Base-by-base conservation (phyloP, 2,329 filamentous ascomycete species). In the Scolecobasidium constrictum region DNA sequence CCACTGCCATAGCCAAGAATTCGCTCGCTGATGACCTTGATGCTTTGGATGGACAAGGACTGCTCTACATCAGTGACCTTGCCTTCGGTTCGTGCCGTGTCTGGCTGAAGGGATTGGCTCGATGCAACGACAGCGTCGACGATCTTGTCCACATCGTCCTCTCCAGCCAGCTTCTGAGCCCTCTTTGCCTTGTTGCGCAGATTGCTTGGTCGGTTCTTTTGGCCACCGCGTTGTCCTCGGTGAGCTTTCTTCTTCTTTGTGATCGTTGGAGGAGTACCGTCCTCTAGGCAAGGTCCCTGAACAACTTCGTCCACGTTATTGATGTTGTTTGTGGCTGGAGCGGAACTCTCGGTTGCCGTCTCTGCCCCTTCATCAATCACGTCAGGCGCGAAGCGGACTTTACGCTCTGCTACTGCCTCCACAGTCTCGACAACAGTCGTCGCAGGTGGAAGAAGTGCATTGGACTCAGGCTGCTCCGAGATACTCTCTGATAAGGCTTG, bases 1-100 rank as follows among this genome's bases (percentile, higher is more conserved):
- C 95, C 94, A 60, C 90, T 96, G 43, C 92, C 92, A 46, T 86
- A 73, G 2, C 78, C 78, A 31, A 81, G 66, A 15, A 79, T 69
- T 21, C 66, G 68, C 9, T 41, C 72, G 18, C 73, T 77, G 49
- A 73, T 67, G 21, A 81, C 76, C 42, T 68, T 69, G 18, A 80
- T 62, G 47, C 73, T 77, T 40, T 76, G 77, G 52, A 80, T 78
- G 35, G 73, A 69, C 47, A 78, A 66, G 11, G 66, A 62, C 36
- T 65, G 68, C 23, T 61, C 61, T 9, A 70, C 58, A 44, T 71
- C 66, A 20, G 63, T 62, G 33, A 70, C 62, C 11, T 17, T 23
- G 5, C 43, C 43, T 13, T 40, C 43, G 17, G 16, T 31, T 31
- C 26, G 9, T 31, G 26, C 26, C 9, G n/a, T 31, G n/a, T 45